Percentiles rank a stretch among this genome's conserved stretches.
Evolutionary conservation across 2,329 filamentous ascomycete species (phyloP).

Genomic region (Bipolaris oryzae): DNA sequence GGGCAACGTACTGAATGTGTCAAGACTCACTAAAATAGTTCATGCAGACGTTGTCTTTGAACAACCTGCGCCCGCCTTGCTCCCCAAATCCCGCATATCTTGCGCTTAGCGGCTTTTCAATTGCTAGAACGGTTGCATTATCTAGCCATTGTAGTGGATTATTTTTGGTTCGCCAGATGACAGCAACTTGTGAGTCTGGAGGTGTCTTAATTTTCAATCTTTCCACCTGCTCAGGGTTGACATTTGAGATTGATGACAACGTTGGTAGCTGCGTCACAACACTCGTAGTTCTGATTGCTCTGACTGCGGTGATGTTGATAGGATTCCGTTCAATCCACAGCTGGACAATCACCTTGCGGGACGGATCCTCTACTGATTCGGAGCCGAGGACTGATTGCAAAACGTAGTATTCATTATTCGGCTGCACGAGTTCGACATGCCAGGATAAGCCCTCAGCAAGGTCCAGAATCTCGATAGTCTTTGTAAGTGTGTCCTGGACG

Average conservation of each 20-base stretch:
- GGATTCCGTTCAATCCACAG: neutral
- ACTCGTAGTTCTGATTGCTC: neutral
- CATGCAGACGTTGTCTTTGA: neutral
- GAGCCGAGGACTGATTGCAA: neutral
- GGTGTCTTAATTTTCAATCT: neutral
- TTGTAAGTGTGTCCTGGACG: neutral
- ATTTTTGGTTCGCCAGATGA: neutral
- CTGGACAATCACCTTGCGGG: neutral
- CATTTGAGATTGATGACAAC: neutral
- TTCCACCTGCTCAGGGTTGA: neutral
- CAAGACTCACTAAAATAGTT: neutral
- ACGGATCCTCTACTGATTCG: neutral
- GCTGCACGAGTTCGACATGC: neutral
- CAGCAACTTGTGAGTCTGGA: neutral
- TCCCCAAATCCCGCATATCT: neutral
- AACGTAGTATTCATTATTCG: neutral
- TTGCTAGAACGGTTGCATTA: neutral
- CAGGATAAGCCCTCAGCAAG: neutral
- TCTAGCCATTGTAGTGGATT: neutral
- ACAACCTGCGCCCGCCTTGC: neutral
- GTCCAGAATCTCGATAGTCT: neutral
- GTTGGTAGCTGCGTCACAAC: neutral
- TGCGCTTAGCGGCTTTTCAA: neutral
- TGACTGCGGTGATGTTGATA: neutral
- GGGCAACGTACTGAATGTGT: neutral